Evolutionary conservation across 345 rosid genomes (phyloP), one percentile per base, ranked within the genome.

Genomic region (Lepidium aucheri): DNA sequence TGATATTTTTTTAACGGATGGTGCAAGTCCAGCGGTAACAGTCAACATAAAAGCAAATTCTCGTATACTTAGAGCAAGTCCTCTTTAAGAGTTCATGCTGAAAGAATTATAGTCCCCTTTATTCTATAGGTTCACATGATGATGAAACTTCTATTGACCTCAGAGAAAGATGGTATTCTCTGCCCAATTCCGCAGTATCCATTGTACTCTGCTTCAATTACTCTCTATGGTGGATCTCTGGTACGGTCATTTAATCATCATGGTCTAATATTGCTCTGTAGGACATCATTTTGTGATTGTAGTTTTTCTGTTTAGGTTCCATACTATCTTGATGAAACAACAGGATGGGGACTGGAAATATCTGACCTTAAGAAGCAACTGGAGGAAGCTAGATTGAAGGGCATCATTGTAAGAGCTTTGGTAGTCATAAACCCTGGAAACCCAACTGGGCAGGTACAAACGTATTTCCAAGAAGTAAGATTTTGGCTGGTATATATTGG

Each of bases 171-270:
- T 76, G 98, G 97, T 22, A 80, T 92, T 61, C 85, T 92, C 55
- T 92, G 97, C 42, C 98, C 97, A 26, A 92, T 92, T 77, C 98
- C 98, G 72, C 98, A 87, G 82, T 92, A 90, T 54, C 96, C 97
- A 20, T 70, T 88, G 69, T 93, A 93, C 82, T 90, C 97, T 55
- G 98, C 98, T 63, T 90, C 95, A 35, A 85, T 93, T 72, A 78
- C 86, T 60, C 95, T 93, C 42, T 90, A 88, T 74, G 98, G 97
- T 63, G 98, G 98, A 59, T 76, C 89, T 64, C 68, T 93, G 82
- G 98, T 93, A 83, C 63, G 85, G 24, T 52, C 38, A 60, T 52
- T 12, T 20, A 1, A 30, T 22, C 51, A 26, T 8, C 13, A 26
- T 17, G 58, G 26, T 18, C 1, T 44, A 15, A 9, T 10, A 3